These are phyloP conservation scores for Hypomyces rosellus DNA, from an alignment of 2,329 filamentous ascomycete genomes.

Conservation along the genomic window DNA sequence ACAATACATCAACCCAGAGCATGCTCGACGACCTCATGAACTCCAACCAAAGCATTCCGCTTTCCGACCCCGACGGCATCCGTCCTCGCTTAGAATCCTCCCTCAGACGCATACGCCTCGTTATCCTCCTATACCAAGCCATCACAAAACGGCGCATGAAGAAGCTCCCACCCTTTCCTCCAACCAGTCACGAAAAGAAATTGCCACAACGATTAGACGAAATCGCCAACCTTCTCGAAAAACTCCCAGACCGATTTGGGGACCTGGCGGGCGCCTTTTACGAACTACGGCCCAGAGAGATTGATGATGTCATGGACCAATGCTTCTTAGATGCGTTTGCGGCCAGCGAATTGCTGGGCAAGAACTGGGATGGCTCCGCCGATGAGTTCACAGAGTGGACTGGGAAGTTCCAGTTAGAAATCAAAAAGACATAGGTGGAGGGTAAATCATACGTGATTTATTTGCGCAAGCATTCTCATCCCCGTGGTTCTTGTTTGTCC, in stretches of 20 bases:
- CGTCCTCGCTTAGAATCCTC: conserved; percentile 59
- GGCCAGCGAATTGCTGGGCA: conserved; percentile 48
- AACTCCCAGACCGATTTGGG: conserved; percentile 61
- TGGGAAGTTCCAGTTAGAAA: conserved; percentile 47
- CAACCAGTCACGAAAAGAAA: conserved; percentile 22
- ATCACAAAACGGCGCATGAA: conserved; percentile 64
- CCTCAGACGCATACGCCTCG: conserved; percentile 59
- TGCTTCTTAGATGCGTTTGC: conserved; percentile 55
- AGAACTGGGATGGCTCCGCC: conserved; percentile 55
- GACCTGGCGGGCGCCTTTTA: conserved; percentile 70
- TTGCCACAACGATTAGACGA: conserved; percentile 46
- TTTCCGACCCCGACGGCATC: conserved; percentile 56
- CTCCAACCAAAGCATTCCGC: conserved; percentile 54
- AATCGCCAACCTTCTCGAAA: conserved; percentile 48
- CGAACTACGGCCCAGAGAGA: conserved; percentile 53
- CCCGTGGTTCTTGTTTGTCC: background rate
- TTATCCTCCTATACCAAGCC: conserved; percentile 62
- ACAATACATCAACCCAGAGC: conserved; percentile 41
- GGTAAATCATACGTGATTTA: background rate
- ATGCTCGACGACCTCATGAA: conserved; percentile 64
- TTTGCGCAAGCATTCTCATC: background rate
- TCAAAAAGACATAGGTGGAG: conserved; percentile 34
- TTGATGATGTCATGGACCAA: conserved; percentile 51
- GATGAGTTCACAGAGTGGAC: conserved; percentile 79
- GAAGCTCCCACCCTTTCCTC: conserved; percentile 42